Conservation (phyloP, 1,284 basidiomycete genomes). For the Cutaneotrichosporon spelunceum region DNA sequence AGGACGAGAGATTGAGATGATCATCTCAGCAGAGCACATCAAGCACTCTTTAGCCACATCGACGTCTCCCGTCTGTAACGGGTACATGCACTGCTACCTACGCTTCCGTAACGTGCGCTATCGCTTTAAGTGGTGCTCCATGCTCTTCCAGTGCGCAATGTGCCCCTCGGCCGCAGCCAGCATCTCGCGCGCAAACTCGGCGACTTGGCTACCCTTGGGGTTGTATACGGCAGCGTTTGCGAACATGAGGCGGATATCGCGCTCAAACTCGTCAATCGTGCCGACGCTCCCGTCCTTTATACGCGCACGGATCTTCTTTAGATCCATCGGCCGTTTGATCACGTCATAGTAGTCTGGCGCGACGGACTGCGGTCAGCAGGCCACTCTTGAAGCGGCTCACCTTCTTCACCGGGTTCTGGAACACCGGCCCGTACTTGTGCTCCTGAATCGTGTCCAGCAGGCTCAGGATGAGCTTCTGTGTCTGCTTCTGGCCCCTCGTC, state of each 20-base stretch:
- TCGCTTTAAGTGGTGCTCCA: slow-evolving; percentile 39
- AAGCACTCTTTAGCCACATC: too few relatives aligned
- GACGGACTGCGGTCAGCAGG: slow-evolving; percentile 19
- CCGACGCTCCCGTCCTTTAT: slow-evolving; percentile 77
- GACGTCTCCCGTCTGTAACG: too few relatives aligned
- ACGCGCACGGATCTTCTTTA: slow-evolving; percentile 78
- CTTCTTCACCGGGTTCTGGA: slow-evolving; percentile 82
- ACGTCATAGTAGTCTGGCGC: slow-evolving; percentile 84
- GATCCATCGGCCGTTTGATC: slow-evolving; percentile 85
- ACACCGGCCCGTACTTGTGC: slow-evolving; percentile 81
- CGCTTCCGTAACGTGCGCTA: background rate
- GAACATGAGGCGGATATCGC: slow-evolving; percentile 88
- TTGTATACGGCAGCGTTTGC: slow-evolving; percentile 97
- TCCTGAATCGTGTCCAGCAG: slow-evolving; percentile 76
- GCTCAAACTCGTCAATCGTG: slow-evolving; percentile 77
- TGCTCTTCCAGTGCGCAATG: slow-evolving; percentile 65
- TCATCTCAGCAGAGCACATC: too few relatives aligned
- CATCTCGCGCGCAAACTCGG: slow-evolving; percentile 91
- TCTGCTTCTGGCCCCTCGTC: slow-evolving; percentile 11
- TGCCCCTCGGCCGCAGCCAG: slow-evolving; percentile 74
- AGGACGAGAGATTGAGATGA: too few relatives aligned
- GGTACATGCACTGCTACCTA: background rate
- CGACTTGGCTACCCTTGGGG: slow-evolving; percentile 72
- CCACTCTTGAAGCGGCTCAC: slow-evolving; percentile 30
- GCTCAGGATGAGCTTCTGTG: slow-evolving; percentile 70